Percentiles rank a stretch among this genome's conserved stretches.
Evolutionary conservation across 2,329 filamentous ascomycete species (phyloP).

Genomic region (Chalaropsis ovoidea): DNA sequence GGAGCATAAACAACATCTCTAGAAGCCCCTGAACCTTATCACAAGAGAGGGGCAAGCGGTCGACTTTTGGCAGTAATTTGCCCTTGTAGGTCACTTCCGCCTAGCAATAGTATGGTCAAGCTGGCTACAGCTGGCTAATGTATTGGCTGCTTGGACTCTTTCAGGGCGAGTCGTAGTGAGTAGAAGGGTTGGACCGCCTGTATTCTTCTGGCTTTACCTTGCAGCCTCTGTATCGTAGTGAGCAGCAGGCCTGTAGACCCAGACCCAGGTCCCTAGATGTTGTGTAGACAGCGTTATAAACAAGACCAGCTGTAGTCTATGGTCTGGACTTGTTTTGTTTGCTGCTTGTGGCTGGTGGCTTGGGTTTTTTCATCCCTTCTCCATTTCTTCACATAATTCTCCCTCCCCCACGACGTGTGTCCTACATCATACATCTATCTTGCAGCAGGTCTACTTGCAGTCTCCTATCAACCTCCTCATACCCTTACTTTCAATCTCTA

Average conservation of each 20-base stretch:
- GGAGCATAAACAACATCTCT: slow-evolving; percentile 23
- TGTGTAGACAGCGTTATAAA: background rate
- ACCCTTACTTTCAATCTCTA: background rate
- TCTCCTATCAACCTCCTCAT: background rate
- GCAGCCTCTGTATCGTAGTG: background rate
- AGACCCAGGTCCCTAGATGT: background rate
- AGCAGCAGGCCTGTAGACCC: background rate
- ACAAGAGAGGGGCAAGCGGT: background rate
- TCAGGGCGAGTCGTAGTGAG: background rate
- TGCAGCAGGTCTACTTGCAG: slow-evolving; percentile 4
- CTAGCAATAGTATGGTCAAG: background rate
- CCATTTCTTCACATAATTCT: background rate
- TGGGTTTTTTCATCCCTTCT: background rate
- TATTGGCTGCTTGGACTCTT: background rate
- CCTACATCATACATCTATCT: slow-evolving; percentile 10
- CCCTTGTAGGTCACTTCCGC: background rate
- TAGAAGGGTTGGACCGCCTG: background rate
- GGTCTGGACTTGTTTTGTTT: slow-evolving; percentile 2
- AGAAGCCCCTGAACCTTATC: slow-evolving; percentile 24
- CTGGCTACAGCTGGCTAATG: background rate
- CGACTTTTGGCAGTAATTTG: background rate
- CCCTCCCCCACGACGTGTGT: background rate
- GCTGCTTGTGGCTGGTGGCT: background rate
- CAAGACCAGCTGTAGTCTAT: background rate
- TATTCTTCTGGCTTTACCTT: background rate